A percentile compares a stretch with the other conserved stretches of the same genome.
These are phyloP conservation scores for Monosporascus sp. DNA, from an alignment of 2,329 filamentous ascomycete genomes.

Conservation along the genomic window DNA sequence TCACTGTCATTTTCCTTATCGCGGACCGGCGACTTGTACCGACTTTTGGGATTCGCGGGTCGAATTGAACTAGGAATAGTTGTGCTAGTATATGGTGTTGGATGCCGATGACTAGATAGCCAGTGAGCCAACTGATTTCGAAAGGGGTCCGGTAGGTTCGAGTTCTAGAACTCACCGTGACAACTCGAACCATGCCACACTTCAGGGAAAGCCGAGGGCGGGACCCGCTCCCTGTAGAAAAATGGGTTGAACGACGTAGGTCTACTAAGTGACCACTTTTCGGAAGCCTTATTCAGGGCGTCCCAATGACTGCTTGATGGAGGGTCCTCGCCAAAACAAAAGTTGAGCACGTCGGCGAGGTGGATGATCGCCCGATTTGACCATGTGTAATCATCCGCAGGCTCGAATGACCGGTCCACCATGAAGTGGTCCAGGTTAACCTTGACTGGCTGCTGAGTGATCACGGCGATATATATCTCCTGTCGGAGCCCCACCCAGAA, in stretches of 20 bases:
- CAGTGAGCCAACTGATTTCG: conserved; percentile 1
- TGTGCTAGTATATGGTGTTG: conserved; percentile 56
- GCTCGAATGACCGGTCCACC: conserved; percentile 44
- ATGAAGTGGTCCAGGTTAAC: conserved; percentile 46
- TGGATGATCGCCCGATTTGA: conserved; percentile 57
- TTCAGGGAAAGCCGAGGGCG: conserved; percentile 47
- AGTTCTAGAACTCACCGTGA: conserved; percentile 33
- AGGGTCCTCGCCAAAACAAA: conserved; percentile 48
- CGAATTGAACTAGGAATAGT: conserved; percentile 51
- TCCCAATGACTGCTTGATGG: conserved; percentile 33
- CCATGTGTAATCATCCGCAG: conserved; percentile 49
- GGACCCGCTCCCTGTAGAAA: conserved; percentile 36
- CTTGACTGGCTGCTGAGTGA: conserved; percentile 39
- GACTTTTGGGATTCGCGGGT: conserved; percentile 47
- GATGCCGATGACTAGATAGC: conserved; percentile 46
- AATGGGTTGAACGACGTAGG: conserved; percentile 52
- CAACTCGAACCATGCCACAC: conserved; percentile 53
- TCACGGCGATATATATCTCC: conserved; percentile 53
- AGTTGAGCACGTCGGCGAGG: conserved; percentile 59
- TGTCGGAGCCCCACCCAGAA: conserved; percentile 56
- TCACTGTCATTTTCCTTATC: conserved; percentile 34
- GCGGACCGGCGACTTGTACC: conserved; percentile 34
- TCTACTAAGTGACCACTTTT: conserved; percentile 40
- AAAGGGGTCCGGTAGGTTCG: not conserved
- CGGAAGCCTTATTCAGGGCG: conserved; percentile 39